phyloP scores from a whole-genome alignment of 139 green algal genomes.

The Mesostigma viride region DNA sequence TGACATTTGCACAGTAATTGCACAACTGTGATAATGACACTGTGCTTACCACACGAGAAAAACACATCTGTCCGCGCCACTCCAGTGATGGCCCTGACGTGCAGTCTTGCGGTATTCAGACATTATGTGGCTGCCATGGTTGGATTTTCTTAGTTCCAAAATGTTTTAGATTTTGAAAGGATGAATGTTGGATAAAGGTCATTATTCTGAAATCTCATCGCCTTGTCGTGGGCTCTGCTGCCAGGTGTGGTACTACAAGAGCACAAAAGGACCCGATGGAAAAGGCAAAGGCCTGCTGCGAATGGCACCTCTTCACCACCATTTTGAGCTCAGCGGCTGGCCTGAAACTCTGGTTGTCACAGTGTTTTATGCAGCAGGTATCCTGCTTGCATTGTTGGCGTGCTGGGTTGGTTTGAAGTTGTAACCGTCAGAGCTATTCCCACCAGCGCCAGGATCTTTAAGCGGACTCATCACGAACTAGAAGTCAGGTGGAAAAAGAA shows the following conservation, averaged over 20 bases:
- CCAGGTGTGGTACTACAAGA: constrained; percentile 40
- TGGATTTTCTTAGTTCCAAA: constrained; percentile 1
- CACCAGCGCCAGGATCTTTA: too few species aligned
- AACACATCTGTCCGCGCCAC: too few species aligned
- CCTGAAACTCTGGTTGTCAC: constrained; percentile 17
- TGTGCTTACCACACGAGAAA: too few species aligned
- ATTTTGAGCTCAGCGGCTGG: constrained; percentile 28
- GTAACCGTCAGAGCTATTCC: too few species aligned
- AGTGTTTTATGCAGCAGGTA: not conserved
- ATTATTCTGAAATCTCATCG: not conserved
- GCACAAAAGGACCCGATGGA: constrained; percentile 22
- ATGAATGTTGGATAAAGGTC: not conserved
- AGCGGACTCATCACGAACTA: too few species aligned
- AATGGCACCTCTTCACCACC: constrained; percentile 37
- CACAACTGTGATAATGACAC: too few species aligned
- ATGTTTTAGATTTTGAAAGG: not conserved
- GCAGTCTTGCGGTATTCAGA: not conserved
- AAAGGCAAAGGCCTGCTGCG: constrained; percentile 23
- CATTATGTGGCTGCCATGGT: not conserved
- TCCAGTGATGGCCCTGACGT: not conserved
- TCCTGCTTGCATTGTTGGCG: constrained; percentile 4
- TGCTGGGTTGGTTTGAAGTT: not conserved
- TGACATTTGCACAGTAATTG: too few species aligned
- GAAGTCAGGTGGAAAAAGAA: too few species aligned
- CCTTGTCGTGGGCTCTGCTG: too few species aligned